phyloP scores from a whole-genome alignment of 495 filamentous ascomycete genomes.

The Penicillium lividum region DNA sequence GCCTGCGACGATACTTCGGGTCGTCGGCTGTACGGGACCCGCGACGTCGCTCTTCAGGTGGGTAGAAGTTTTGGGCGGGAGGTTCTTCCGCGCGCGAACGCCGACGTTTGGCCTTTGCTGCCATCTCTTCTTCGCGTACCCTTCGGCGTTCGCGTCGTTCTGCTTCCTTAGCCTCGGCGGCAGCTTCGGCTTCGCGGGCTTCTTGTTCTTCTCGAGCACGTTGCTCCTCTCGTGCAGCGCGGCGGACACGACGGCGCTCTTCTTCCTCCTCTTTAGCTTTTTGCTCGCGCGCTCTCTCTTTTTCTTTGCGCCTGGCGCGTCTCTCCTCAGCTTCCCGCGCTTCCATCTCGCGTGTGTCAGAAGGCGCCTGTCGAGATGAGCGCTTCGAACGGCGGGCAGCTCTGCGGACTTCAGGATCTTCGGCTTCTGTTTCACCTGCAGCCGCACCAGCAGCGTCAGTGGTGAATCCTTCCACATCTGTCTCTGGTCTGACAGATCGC shows the following conservation, averaged over 20 bases:
- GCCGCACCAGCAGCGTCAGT: constrained; percentile 38
- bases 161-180: constrained; percentile 41
- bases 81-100: constrained; percentile 37
- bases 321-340: constrained; percentile 48
- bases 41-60: constrained; percentile 24
- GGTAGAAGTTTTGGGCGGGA: constrained; percentile 18
- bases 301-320: constrained; percentile 44
- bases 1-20: constrained; percentile 32
- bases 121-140: constrained; percentile 40
- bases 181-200: constrained; percentile 42
- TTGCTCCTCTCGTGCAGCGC: constrained; percentile 52
- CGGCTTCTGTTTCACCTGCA: constrained; percentile 47
- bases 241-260: constrained; percentile 41
- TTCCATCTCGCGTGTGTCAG: constrained; percentile 39
- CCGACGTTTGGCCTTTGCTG: constrained; percentile 36
- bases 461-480: constrained; percentile 45
- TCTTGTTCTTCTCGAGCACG: constrained; percentile 49
- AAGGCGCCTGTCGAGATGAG: constrained; percentile 37
- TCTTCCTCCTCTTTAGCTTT: constrained; percentile 51
- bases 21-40: constrained; percentile 32
- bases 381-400: constrained; percentile 47
- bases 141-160: constrained; percentile 44
- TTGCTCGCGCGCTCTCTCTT: constrained; percentile 40
- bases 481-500: constrained; percentile 42
- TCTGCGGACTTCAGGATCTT: constrained; percentile 53